A percentile compares a stretch with the other conserved stretches of the same genome.
Evolutionary conservation across 805 yeast species (phyloP).

Genomic region (Hanseniaspora jakobsenii): DNA sequence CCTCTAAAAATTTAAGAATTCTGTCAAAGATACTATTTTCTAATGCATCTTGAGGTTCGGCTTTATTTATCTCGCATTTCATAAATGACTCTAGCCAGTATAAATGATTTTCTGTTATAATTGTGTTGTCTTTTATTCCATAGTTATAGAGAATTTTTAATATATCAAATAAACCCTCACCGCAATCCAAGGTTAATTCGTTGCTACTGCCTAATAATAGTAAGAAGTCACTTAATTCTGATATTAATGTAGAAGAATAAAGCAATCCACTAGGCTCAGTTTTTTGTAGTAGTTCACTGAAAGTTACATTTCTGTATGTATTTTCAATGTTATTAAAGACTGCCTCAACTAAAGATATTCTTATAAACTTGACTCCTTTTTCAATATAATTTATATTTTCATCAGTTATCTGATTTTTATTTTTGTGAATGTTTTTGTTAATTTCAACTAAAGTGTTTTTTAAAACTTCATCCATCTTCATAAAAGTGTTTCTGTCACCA

Average conservation of each 20-base stretch:
- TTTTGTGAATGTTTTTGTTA: not conserved
- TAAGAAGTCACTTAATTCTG: not conserved
- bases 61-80: not conserved
- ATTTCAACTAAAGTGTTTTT: not conserved
- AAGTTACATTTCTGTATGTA: not conserved
- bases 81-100: not conserved
- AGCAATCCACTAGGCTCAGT: not conserved
- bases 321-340: constrained; percentile 2
- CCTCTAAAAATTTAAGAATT: not conserved
- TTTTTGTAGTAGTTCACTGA: not conserved
- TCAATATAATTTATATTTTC: not conserved
- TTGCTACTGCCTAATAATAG: not conserved
- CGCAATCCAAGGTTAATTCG: not conserved
- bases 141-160: constrained; percentile 3
- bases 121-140: not conserved
- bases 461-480: not conserved
- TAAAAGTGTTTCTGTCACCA: not conserved
- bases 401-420: not conserved
- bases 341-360: not conserved
- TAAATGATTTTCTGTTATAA: not conserved
- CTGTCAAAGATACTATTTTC: not conserved
- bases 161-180: not conserved
- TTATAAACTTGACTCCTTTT: not conserved
- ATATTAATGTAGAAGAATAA: not conserved
- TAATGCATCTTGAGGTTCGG: not conserved